Evolutionary conservation across 441 rosid genomes (phyloP), one percentile per base, ranked within the genome.

Genomic region (Populus tomentosa): DNA sequence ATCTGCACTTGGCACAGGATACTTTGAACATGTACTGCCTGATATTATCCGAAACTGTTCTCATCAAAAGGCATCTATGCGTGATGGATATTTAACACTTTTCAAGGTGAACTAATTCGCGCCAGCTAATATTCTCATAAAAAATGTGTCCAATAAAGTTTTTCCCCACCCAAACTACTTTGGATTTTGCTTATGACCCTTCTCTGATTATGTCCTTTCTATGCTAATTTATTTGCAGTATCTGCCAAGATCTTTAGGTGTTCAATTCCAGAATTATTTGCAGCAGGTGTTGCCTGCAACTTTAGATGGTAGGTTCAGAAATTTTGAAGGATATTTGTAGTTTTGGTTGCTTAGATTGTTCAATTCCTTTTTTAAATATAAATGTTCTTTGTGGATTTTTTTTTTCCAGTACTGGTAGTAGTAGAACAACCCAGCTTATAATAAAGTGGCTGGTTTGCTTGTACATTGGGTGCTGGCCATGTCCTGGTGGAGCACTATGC

Each of bases 221-320:
- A 4, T 67, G 64, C 72, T 8, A 53, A 63, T 66, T 67, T 75
- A 16, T 81, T 81, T 80, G 82, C 82, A 95, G 98, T 93, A 93
- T 85, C 85, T 95, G 72, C 98, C 98, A 64, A 92, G 97, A 84
- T 95, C 98, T 10, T 83, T 95, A 83, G 98, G 98, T 74, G 84
- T 88, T 78, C 96, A 93, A 77, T 95, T 95, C 82, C 98, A 95
- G 86, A 92, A 91, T 82, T 95, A 95, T 85, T 84, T 95, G 75
- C 24, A 24, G 24, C 24, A 24, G 24, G 24, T 24, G 24, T 24
- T 24, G 24, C 24, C 24, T 24, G 24, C 97, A 95, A 73, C 81
- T 82, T 80, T 94, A 75, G 98, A 94, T 87, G 98, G 98, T 93
- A 82, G 70, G 69, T 80, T 65, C 69, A 56, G 28, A 68, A 65